phyloP scores from a whole-genome alignment of 108 stramenopile species.

The Conticribra guillardii region DNA sequence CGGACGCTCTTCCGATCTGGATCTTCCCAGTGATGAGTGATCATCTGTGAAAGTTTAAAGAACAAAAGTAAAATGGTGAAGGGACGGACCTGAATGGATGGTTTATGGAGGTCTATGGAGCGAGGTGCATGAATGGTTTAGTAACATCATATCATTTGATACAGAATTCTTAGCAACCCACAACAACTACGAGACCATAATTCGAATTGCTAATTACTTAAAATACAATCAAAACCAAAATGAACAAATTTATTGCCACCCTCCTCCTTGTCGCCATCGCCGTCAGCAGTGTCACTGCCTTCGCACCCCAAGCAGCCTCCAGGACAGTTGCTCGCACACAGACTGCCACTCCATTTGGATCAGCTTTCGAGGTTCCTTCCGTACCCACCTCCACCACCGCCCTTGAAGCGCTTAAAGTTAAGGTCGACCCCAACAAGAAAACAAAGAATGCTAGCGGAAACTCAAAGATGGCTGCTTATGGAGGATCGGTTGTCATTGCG shows the following conservation, averaged over 20 bases:
- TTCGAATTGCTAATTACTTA: no score
- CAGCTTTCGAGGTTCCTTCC: constrained; percentile 2
- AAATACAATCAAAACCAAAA: no score
- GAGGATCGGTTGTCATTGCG: constrained; percentile 53
- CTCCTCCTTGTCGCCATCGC: constrained; percentile 20
- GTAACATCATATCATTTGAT: no score
- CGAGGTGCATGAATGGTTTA: no score
- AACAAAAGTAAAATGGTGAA: no score
- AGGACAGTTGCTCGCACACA: background rate
- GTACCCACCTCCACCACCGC: constrained; percentile 13
- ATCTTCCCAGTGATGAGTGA: no score
- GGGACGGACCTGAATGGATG: no score
- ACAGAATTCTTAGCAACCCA: no score
- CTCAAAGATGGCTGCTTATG: constrained; percentile 58
- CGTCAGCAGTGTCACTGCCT: constrained; percentile 3
- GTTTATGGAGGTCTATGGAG: no score
- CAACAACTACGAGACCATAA: no score
- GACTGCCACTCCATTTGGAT: background rate
- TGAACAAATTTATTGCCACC: constrained; percentile 31
- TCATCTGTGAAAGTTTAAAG: no score
- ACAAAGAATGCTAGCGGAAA: constrained; percentile 30
- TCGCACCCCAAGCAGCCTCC: background rate
- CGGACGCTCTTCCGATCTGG: no score
- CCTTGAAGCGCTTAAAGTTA: constrained; percentile 45
- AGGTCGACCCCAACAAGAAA: constrained; percentile 53